phyloP scores from a whole-genome alignment of 768 basidiomycete species.

The Lanmaoa pseudosensibilis region DNA sequence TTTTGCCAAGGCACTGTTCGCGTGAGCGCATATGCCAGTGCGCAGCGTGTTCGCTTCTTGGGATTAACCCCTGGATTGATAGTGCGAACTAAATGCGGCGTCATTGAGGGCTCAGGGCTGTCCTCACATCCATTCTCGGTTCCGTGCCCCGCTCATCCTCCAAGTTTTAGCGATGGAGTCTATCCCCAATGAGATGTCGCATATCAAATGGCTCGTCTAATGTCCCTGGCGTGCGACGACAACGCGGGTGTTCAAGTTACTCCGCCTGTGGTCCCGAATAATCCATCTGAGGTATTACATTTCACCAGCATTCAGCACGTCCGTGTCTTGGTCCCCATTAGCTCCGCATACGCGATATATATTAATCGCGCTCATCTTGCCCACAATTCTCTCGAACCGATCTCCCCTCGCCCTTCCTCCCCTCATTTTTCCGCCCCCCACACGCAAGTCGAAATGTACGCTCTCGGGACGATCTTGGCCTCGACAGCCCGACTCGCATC shows the following conservation, averaged over 20 bases:
- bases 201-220: neutral
- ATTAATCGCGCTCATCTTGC: neutral
- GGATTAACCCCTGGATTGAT: neutral
- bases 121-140: neutral
- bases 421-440: neutral
- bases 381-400: neutral
- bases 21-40: too few species aligned
- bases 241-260: neutral
- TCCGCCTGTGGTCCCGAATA: neutral
- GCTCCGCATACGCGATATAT: neutral
- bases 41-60: too few species aligned
- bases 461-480: neutral
- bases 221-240: neutral
- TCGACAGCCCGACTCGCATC: neutral
- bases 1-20: neutral
- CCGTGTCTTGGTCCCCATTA: neutral
- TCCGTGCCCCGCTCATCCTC: neutral
- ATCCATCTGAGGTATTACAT: neutral
- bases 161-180: too few species aligned
- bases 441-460: constrained; percentile 6
- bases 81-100: neutral
- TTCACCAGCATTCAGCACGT: neutral
- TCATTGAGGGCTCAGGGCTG: neutral
- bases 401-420: neutral
- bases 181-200: neutral